phyloP scores from a whole-genome alignment of 768 basidiomycete genomes.

The Sporobolomyces phaffii region DNA sequence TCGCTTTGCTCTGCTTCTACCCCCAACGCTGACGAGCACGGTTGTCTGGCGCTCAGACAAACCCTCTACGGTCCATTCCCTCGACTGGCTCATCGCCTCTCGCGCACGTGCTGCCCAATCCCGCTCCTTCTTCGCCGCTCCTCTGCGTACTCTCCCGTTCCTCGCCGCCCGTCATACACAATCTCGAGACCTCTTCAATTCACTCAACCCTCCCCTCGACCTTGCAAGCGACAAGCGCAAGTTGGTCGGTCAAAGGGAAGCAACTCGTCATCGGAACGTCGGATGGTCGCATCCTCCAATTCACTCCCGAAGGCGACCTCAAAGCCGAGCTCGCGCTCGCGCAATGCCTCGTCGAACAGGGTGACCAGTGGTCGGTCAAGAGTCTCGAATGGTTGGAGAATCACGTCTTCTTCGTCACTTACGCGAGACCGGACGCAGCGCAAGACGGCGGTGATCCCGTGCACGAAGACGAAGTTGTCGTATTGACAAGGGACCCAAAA shows the following conservation, averaged over 20 bases:
- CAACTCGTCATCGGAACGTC: conserved; percentile 47
- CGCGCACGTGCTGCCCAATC: conserved; percentile 37
- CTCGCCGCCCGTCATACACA: conserved; percentile 15
- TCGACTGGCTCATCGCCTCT: conserved; percentile 6
- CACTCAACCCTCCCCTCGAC: conserved; percentile 1
- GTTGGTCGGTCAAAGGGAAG: conserved; percentile 51
- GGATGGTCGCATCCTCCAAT: conserved; percentile 45
- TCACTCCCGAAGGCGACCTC: conserved; percentile 47
- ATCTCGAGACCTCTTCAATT: conserved; percentile 15
- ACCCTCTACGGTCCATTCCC: conserved; percentile 27
- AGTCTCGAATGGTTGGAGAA: conserved; percentile 50
- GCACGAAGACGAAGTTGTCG: conserved; percentile 46
- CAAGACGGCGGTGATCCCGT: conserved; percentile 35
- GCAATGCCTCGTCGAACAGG: conserved; percentile 23
- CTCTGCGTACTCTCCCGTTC: conserved; percentile 31
- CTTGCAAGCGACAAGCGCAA: conserved; percentile 37
- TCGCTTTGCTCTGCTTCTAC: background rate
- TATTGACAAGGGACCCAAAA: conserved; percentile 35
- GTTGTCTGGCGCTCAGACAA: background rate
- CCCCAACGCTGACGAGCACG: background rate
- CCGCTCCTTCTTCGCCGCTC: conserved; percentile 20
- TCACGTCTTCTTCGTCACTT: conserved; percentile 48
- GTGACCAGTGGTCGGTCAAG: conserved; percentile 13
- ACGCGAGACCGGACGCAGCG: conserved; percentile 25
- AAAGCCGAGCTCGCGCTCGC: conserved; percentile 45